These are phyloP conservation scores for Penicillium polonicum DNA, from an alignment of 2,329 filamentous ascomycete species.

Conservation along the genomic window DNA sequence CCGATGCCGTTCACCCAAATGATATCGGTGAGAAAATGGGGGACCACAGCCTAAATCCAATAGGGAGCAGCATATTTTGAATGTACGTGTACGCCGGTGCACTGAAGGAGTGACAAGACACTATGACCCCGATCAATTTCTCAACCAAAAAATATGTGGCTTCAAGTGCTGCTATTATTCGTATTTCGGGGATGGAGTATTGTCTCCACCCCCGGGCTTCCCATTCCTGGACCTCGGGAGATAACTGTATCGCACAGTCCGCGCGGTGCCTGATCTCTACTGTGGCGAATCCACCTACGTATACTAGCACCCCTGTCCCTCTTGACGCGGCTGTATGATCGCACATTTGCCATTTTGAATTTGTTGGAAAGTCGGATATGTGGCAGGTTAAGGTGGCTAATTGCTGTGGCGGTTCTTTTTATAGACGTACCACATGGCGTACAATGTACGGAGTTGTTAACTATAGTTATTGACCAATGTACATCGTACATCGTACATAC, in stretches of 20 bases:
- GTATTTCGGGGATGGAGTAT: background rate
- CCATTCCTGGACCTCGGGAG: background rate
- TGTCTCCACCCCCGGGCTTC: background rate
- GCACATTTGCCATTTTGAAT: background rate
- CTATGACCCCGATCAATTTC: background rate
- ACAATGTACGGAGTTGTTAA: background rate
- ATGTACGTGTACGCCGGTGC: background rate
- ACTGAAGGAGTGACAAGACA: background rate
- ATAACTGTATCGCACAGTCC: background rate
- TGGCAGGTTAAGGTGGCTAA: background rate
- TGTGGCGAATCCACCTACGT: background rate
- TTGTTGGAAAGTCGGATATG: background rate
- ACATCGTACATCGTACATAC: background rate
- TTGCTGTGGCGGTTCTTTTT: conserved; percentile 9
- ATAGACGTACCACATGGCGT: conserved; percentile 1
- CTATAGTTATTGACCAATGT: background rate
- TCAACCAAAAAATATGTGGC: background rate
- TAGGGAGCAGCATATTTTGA: background rate
- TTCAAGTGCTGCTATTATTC: background rate
- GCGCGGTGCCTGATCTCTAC: background rate
- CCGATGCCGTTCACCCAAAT: background rate
- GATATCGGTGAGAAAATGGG: background rate
- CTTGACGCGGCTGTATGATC: background rate
- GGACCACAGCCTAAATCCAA: background rate
- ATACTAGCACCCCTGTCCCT: background rate